Percentiles rank a stretch among this genome's conserved stretches.
Conservation (phyloP, 2,329 filamentous ascomycete species). For the Huntiella savannae region DNA sequence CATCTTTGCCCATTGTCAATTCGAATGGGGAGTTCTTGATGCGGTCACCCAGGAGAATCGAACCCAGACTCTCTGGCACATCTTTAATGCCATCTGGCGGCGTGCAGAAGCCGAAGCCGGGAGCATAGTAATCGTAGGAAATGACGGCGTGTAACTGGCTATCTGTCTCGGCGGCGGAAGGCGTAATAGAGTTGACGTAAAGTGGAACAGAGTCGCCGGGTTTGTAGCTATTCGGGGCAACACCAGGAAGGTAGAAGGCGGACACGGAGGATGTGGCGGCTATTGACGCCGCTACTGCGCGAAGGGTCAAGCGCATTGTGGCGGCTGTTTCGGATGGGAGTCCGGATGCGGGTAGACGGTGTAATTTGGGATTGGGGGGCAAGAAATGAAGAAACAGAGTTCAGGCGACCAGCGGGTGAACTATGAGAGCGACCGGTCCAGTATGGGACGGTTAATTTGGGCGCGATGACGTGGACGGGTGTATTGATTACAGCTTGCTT, state of each 20-base stretch:
- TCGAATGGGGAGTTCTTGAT: constrained; percentile 95
- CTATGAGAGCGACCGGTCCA: no score
- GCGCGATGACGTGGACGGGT: no score
- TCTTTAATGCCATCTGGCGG: constrained; percentile 59
- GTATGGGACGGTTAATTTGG: no score
- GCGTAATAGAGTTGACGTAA: constrained; percentile 82
- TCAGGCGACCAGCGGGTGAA: no score
- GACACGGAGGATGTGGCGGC: constrained; percentile 32
- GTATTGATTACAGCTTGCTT: no score
- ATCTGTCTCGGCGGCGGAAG: constrained; percentile 58
- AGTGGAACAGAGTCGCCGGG: constrained; percentile 63
- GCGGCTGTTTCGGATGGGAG: neutral
- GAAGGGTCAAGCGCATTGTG: constrained; percentile 8
- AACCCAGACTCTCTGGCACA: constrained; percentile 68
- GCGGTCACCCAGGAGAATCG: constrained; percentile 90
- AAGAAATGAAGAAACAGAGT: no score
- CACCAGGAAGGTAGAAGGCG: constrained; percentile 90
- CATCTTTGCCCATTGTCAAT: constrained; percentile 68
- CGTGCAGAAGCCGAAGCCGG: constrained; percentile 70
- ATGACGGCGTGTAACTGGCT: constrained; percentile 78
- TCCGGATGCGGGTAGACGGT: neutral
- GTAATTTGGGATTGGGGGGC: neutral
- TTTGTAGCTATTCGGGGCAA: constrained; percentile 84
- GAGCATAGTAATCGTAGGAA: constrained; percentile 90
- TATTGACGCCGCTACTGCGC: constrained; percentile 19